Evolutionary conservation across 331 rosid species (phyloP).

Genomic region (Phaseolus coccineus): DNA sequence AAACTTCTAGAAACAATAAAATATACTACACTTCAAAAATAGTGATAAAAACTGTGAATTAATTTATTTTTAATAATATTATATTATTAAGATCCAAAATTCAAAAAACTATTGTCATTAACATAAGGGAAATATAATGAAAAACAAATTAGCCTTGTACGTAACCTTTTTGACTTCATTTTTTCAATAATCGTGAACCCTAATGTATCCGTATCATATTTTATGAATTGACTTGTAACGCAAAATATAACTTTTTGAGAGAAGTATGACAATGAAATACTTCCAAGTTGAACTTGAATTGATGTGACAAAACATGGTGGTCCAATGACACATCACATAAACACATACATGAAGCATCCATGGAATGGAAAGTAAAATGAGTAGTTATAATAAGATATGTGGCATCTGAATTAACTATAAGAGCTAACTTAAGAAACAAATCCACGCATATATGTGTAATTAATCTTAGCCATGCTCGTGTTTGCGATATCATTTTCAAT

Average conservation of each 20-base stretch:
- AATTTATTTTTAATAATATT: background rate
- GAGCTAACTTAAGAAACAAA: conserved; percentile 31
- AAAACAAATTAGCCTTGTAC: background rate
- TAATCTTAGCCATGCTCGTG: conserved; percentile 32
- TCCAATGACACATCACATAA: background rate
- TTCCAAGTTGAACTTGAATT: conserved; percentile 31
- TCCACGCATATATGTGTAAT: conserved; percentile 19
- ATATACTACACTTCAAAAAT: background rate
- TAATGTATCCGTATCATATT: background rate
- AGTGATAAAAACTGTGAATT: background rate
- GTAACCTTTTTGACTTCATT: background rate
- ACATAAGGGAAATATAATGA: background rate
- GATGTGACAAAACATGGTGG: conserved; percentile 47
- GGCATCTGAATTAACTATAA: background rate
- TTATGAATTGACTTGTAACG: conserved; percentile 41
- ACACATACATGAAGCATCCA: background rate
- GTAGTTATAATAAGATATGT: conserved; percentile 12
- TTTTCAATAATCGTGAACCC: background rate
- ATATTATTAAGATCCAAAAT: no score
- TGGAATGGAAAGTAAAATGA: conserved; percentile 23
- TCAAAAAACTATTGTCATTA: background rate
- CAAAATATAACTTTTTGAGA: conserved; percentile 30
- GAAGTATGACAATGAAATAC: conserved; percentile 31
- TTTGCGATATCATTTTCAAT: conserved; percentile 22
- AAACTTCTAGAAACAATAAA: no score